phyloP scores from a whole-genome alignment of 2,329 filamentous ascomycete species.

The Arthrobotrys entomopaga region DNA sequence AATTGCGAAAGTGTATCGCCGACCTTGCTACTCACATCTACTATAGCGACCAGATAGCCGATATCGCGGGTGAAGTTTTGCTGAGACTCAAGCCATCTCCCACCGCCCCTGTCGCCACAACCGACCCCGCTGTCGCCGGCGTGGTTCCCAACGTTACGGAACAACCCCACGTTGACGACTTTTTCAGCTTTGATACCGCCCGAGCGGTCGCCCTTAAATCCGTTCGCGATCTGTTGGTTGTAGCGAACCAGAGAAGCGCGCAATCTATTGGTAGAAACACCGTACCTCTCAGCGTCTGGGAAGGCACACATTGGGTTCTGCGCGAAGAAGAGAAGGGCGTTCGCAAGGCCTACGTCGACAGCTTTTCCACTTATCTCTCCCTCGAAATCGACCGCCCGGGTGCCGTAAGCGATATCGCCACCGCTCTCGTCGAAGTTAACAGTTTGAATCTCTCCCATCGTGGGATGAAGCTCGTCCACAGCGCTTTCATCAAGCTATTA shows the following conservation, averaged over 20 bases:
- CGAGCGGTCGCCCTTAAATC: conserved; percentile 76
- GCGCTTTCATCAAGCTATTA: conserved; percentile 76
- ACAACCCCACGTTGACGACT: conserved; percentile 68
- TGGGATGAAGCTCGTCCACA: conserved; percentile 60
- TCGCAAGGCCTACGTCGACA: conserved; percentile 84
- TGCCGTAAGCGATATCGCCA: conserved; percentile 69
- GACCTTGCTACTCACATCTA: conserved; percentile 93
- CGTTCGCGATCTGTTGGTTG: conserved; percentile 81
- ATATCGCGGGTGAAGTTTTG: conserved; percentile 88
- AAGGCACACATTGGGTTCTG: conserved; percentile 93
- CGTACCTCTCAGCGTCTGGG: conserved; percentile 86
- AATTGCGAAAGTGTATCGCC: conserved; percentile 85
- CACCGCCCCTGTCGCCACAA: conserved; percentile 63
- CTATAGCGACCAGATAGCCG: conserved; percentile 93
- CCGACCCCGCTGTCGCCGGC: conserved; percentile 66
- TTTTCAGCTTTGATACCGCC: conserved; percentile 73
- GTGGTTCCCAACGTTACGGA: conserved; percentile 67
- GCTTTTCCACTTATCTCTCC: conserved; percentile 80
- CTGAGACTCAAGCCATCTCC: conserved; percentile 76
- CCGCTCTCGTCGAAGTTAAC: conserved; percentile 63
- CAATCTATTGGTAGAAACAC: conserved; percentile 75
- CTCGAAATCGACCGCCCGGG: conserved; percentile 71
- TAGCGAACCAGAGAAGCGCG: conserved; percentile 76
- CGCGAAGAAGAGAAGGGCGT: conserved; percentile 81
- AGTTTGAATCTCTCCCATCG: conserved; percentile 56